phyloP scores from a whole-genome alignment of 257 asterid species.

The Plantago major region DNA sequence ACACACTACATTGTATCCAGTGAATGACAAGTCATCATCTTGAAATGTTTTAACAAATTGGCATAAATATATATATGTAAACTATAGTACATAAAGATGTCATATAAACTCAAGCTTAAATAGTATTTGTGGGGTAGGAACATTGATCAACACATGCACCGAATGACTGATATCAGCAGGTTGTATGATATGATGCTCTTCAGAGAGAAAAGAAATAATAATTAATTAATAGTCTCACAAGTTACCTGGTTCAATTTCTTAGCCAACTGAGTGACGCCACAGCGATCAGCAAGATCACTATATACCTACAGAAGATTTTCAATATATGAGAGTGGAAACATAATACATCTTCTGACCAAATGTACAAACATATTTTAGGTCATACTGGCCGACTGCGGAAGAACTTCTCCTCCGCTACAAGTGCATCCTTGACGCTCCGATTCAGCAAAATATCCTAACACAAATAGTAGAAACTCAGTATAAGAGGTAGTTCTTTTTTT shows the following conservation, averaged over 20 bases:
- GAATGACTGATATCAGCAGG: too few species aligned
- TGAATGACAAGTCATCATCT: too few species aligned
- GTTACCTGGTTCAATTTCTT: slow-evolving; percentile 96
- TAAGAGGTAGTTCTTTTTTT: too few species aligned
- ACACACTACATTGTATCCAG: too few species aligned
- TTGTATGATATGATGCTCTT: too few species aligned
- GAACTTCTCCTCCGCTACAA: slow-evolving; percentile 85
- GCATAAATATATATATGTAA: too few species aligned
- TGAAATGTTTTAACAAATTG: too few species aligned
- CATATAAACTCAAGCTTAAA: too few species aligned
- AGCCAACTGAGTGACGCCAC: slow-evolving; percentile 95
- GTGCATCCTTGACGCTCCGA: slow-evolving; percentile 86
- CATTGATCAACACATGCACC: too few species aligned
- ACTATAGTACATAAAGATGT: too few species aligned
- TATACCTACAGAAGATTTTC: slow-evolving; percentile 53
- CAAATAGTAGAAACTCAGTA: slow-evolving; percentile 10
- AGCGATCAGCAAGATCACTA: slow-evolving; percentile 81
- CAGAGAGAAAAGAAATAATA: too few species aligned
- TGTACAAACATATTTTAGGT: slow-evolving; percentile 19
- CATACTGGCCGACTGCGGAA: slow-evolving; percentile 77
- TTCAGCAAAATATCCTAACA: slow-evolving; percentile 66
- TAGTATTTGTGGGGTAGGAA: too few species aligned
- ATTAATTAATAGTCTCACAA: neutral
- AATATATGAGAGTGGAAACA: neutral
- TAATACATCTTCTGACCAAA: slow-evolving; percentile 10